Percentiles rank a stretch among this genome's conserved stretches.
Conservation (phyloP, 225 moss, liverwort and hornwort genomes). For the Pseudisothecium myosuroides region DNA sequence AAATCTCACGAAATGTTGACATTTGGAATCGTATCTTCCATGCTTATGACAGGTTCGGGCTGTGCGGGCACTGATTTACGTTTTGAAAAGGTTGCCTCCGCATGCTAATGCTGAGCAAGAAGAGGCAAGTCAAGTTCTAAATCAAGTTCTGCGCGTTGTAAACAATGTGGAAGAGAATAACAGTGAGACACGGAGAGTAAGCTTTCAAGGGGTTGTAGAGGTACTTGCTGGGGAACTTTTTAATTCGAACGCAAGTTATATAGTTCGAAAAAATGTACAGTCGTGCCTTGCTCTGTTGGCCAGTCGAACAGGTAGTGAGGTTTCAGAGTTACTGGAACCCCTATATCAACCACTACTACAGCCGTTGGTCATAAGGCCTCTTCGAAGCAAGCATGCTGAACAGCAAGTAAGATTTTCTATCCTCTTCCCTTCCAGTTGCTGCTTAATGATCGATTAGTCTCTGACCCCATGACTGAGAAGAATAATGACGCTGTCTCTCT, state of each 20-base stretch:
- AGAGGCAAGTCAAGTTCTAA: slow-evolving; percentile 96
- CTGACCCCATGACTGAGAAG: not conserved
- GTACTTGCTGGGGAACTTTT: slow-evolving; percentile 97
- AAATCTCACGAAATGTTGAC: not conserved
- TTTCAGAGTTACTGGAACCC: slow-evolving; percentile 93
- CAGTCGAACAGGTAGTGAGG: slow-evolving; percentile 98
- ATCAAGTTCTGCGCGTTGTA: slow-evolving; percentile 95
- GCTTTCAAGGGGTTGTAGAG: slow-evolving; percentile 96
- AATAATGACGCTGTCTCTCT: not conserved
- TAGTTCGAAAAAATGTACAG: slow-evolving; percentile 96
- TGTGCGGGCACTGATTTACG: slow-evolving; percentile 93
- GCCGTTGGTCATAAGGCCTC: slow-evolving; percentile 77
- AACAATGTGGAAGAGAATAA: slow-evolving; percentile 99
- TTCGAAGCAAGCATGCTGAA: slow-evolving; percentile 97
- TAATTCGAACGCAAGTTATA: slow-evolving; percentile 84
- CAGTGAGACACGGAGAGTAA: slow-evolving; percentile 82
- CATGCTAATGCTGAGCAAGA: slow-evolving; percentile 99
- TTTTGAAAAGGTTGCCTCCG: slow-evolving; percentile 88
- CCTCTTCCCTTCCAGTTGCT: not conserved
- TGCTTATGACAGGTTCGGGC: slow-evolving; percentile 53
- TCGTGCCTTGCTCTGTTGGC: slow-evolving; percentile 95
- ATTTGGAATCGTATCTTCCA: not conserved
- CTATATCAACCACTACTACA: slow-evolving; percentile 78
- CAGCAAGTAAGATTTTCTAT: slow-evolving; percentile 57
- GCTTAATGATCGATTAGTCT: not conserved